Conservation (phyloP, 106 monocot species). For the Dioscorea zingiberensis region DNA sequence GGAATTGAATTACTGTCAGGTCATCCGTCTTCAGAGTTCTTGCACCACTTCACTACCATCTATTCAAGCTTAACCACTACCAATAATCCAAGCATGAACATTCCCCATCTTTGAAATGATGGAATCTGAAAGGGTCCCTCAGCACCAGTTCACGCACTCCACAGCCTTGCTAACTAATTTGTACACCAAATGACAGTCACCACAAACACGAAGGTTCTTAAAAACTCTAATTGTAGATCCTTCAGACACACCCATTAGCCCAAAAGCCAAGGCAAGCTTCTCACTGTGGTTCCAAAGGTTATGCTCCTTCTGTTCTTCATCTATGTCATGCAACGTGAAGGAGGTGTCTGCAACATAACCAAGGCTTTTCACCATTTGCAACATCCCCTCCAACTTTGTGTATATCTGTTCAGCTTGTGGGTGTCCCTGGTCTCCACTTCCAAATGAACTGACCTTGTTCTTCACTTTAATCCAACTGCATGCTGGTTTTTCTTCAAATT, state of each 20-base stretch:
- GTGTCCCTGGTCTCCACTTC: slow-evolving; percentile 46
- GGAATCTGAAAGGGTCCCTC: slow-evolving; percentile 75
- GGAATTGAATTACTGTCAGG: no score
- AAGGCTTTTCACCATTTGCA: slow-evolving; percentile 34
- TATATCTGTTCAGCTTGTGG: slow-evolving; percentile 28
- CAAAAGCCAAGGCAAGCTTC: slow-evolving; percentile 76
- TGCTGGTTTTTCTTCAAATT: slow-evolving; percentile 67
- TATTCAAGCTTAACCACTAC: no score
- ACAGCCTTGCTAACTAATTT: slow-evolving; percentile 54
- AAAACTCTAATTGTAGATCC: slow-evolving; percentile 43
- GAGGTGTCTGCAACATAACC: slow-evolving; percentile 63
- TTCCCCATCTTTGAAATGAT: slow-evolving; percentile 53
- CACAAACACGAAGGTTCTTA: slow-evolving; percentile 80
- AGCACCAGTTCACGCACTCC: slow-evolving; percentile 44
- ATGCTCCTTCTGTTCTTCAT: slow-evolving; percentile 78
- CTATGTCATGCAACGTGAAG: slow-evolving; percentile 60
- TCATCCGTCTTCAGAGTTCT: no score
- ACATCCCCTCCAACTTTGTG: slow-evolving; percentile 51
- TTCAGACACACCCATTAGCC: slow-evolving; percentile 40
- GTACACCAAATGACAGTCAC: slow-evolving; percentile 75
- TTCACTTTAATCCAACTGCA: slow-evolving; percentile 89
- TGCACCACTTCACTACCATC: no score
- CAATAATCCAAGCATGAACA: slow-evolving; percentile 92
- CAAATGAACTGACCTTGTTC: slow-evolving; percentile 57
- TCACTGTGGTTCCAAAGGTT: slow-evolving; percentile 77